Conservation (phyloP, 2,329 filamentous ascomycete genomes). For the Coniosporium tulheliwenetii region DNA sequence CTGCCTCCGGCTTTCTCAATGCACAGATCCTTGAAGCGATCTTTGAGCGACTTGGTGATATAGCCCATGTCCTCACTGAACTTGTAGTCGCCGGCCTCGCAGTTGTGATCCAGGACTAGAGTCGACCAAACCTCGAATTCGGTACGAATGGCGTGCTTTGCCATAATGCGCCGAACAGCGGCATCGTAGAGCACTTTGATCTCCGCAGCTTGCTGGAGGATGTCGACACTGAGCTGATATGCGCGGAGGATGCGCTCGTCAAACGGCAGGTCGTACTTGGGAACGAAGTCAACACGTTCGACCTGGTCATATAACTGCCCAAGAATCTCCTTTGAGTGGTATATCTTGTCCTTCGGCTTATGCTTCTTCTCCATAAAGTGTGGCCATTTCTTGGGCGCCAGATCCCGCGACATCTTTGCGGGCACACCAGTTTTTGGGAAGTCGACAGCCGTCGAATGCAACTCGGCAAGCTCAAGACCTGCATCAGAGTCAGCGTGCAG, state of each 20-base stretch:
- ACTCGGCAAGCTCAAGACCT: conserved; percentile 53
- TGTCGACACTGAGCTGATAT: conserved; percentile 38
- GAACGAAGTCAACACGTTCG: conserved; percentile 49
- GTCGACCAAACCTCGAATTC: conserved; percentile 89
- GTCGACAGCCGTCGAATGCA: conserved; percentile 88
- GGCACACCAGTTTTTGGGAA: conserved; percentile 81
- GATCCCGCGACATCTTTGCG: conserved; percentile 46
- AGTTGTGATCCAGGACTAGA: conserved; percentile 63
- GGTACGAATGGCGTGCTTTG: conserved; percentile 64
- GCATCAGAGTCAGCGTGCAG: conserved; percentile 1
- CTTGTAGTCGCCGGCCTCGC: conserved; percentile 65
- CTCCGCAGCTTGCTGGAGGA: conserved; percentile 42
- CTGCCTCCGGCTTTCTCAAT: conserved; percentile 42
- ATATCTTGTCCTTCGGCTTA: conserved; percentile 31
- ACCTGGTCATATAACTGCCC: conserved; percentile 74
- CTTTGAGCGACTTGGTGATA: conserved; percentile 49
- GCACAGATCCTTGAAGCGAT: conserved; percentile 53
- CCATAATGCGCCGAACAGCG: conserved; percentile 63
- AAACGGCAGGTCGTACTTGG: conserved; percentile 58
- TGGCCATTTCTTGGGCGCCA: conserved; percentile 53
- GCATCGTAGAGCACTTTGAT: conserved; percentile 70
- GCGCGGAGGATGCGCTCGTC: conserved; percentile 56
- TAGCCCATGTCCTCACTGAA: conserved; percentile 68
- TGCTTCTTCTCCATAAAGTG: conserved; percentile 72
- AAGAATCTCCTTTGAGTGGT: conserved; percentile 55